A percentile compares a stretch with the other conserved stretches of the same genome.
These are phyloP conservation scores for Phaeosphaeriaceae sp. DNA, from an alignment of 2,329 filamentous ascomycete species.

Conservation along the genomic window DNA sequence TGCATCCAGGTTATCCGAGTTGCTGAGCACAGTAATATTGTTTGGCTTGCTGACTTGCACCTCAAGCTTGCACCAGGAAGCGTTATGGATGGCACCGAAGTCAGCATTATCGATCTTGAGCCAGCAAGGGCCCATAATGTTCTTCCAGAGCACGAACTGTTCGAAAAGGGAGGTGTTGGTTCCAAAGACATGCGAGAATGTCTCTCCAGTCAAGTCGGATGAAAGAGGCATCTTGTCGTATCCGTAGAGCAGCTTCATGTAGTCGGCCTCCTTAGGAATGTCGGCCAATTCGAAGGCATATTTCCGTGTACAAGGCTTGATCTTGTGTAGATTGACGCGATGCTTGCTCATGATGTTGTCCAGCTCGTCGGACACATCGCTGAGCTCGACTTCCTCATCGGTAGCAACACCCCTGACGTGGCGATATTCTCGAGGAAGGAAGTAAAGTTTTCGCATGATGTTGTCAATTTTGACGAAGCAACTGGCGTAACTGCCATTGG, in stretches of 20 bases:
- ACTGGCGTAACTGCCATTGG: constrained; percentile 78
- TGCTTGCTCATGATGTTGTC: constrained; percentile 86
- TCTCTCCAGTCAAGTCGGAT: constrained; percentile 77
- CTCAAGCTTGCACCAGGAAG: constrained; percentile 97
- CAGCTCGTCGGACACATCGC: constrained; percentile 88
- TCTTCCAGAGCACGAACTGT: constrained; percentile 98
- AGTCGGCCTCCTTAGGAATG: constrained; percentile 87
- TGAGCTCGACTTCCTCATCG: constrained; percentile 81
- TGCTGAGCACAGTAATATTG: constrained; percentile 73
- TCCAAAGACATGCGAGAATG: constrained; percentile 93
- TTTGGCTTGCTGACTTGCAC: constrained; percentile 81
- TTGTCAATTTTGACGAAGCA: constrained; percentile 98
- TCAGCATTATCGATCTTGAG: constrained; percentile 86
- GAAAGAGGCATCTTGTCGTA: constrained; percentile 82
- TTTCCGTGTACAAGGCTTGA: constrained; percentile 86
- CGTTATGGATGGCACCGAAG: constrained; percentile 84
- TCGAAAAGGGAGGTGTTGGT: constrained; percentile 94
- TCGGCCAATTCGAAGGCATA: constrained; percentile 93
- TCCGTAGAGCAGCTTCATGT: constrained; percentile 94
- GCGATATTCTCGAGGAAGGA: constrained; percentile 78
- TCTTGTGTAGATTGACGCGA: constrained; percentile 88
- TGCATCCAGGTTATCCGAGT: constrained; percentile 80
- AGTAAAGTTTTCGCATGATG: constrained; percentile 89
- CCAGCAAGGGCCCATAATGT: constrained; percentile 99
- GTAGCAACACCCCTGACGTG: constrained; percentile 70